Evolutionary conservation across 331 rosid species (phyloP), one percentile per base, ranked within the genome.

Genomic region (Spiraea crenata): DNA sequence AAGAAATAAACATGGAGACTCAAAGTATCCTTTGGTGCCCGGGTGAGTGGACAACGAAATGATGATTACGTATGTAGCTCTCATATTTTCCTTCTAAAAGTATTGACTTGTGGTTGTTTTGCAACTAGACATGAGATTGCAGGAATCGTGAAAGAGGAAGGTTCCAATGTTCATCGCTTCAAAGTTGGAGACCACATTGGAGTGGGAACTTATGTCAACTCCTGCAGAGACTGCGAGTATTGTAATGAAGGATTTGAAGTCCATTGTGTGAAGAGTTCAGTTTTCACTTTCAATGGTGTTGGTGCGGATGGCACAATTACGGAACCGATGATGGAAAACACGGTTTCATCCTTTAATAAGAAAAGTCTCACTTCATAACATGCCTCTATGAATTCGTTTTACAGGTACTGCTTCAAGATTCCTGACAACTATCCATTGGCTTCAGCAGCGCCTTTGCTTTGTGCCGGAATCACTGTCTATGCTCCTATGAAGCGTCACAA

Each of bases 381-480:
- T 25, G 14, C 67, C 71, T 72, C 41, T 13, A 14, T 20, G 57
- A 7, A 25, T 73, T 74, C 42, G 34, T n/a, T 16, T n/a, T 63
- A 68, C 79, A 90, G 98, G 79, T 92, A 92, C 80, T 88, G 95
- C 90, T 85, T 75, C 73, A 38, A n/a, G 67, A 92, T 92, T 74
- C 98, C 98, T 14, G 80, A 90, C 52, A 50, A 69, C 78, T 86
- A 90, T 78, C 95, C 98, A 45, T 69, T 88, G 80, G 95, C 92
- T 74, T 84, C 87, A 17, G 97, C 96, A 16, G 95, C 92, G 54
- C 96, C 98, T 77, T 71, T 92, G 78, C 95, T 92, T 35, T 92
- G 98, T 70, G 98, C 96, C 67, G 98, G 98, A 70, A 79, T 92
- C 55, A 88, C 98, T 34, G 96, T 90, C 45, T 92, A 88, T 78